Evolutionary conservation across 2,329 filamentous ascomycete genomes (phyloP).

Genomic region (Aciculosporium take): DNA sequence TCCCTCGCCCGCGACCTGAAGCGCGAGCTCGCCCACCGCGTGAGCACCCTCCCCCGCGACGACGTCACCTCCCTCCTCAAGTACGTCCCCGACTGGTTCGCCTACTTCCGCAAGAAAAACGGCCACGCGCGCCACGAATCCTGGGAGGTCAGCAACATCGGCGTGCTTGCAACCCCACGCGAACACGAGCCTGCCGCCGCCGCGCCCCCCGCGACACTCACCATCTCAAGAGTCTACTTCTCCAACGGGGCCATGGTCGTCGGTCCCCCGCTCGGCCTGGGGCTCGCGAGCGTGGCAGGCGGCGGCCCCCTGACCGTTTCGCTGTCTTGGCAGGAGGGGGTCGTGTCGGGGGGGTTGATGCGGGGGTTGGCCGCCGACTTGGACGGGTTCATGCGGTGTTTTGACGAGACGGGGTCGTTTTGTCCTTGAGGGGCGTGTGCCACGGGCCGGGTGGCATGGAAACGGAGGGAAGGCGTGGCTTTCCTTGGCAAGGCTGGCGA

Average conservation of each 20-base stretch:
- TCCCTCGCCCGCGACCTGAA: slow-evolving; percentile 22
- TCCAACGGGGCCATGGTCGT: slow-evolving; percentile 32
- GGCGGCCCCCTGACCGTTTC: slow-evolving; percentile 26
- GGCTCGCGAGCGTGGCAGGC: slow-evolving; percentile 31
- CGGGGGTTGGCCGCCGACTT: slow-evolving; percentile 25
- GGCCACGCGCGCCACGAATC: slow-evolving; percentile 27
- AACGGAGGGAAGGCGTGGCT: too few relatives aligned
- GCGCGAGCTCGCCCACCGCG: slow-evolving; percentile 19
- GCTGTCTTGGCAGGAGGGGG: slow-evolving; percentile 33
- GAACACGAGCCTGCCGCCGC: slow-evolving; percentile 4
- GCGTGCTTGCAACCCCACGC: slow-evolving; percentile 20
- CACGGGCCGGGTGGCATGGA: too few relatives aligned
- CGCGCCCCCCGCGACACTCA: slow-evolving; percentile 13
- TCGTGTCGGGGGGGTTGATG: slow-evolving; percentile 25
- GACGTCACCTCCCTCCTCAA: slow-evolving; percentile 28
- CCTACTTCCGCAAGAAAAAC: slow-evolving; percentile 26
- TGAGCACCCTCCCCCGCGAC: slow-evolving; percentile 24
- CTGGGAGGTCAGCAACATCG: slow-evolving; percentile 41
- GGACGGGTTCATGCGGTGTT: slow-evolving; percentile 5
- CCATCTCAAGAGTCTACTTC: slow-evolving; percentile 32
- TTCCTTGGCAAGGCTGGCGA: too few relatives aligned
- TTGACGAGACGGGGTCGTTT: slow-evolving; percentile 13
- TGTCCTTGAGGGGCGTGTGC: too few relatives aligned
- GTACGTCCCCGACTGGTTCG: slow-evolving; percentile 29
- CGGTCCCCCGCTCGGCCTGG: slow-evolving; percentile 30